Evolutionary conservation across 345 rosid genomes (phyloP), one percentile per base, ranked within the genome.

Genomic region (Geranium brycei): DNA sequence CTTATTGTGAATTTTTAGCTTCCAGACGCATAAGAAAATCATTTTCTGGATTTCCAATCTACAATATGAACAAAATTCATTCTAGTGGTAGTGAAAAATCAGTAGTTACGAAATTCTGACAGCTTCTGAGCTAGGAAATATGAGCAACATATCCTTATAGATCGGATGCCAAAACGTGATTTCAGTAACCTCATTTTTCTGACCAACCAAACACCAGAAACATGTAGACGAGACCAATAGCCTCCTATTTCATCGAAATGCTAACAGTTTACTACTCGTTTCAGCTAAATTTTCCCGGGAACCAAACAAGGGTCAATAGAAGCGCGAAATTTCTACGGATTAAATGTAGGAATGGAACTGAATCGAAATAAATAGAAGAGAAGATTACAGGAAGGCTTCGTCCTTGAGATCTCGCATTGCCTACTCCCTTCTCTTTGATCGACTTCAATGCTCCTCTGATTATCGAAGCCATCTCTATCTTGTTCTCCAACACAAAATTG

Each of bases 351-450:
- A 13, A 55, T 18, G 58, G 31, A 69, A 7, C 60, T 31, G 51
- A 15, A 56, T 11, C 58, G 58, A 17, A 51, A 56, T n/a, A 62
- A 47, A 51, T 40, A 4, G 51, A 41, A 11, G 51, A 41, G 13
- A 41, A 57, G 78, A 85, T 60, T 13, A 90, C 97, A 71, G 3
- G 72, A 75, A 88, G 75, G 97, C 99, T 60, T 85, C 97, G 51
- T 80, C 88, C 63, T 79, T 87, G 47, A 88, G 81, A 70, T 81
- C 83, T 38, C 84, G 68, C 11, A 90, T 68, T 62, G 57, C 88
- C 85, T 47, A 90, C 32, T 11, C 97, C 99, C 74, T 72, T 88
- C 76, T 86, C 96, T 61, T 69, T 81, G 76, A 90, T 80, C 72
- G 89, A 53, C 77, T 75, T 80, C 76, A 82, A 28, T 28, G 75